Conservation (phyloP, 441 rosid species). For the Corymbia calophylla region DNA sequence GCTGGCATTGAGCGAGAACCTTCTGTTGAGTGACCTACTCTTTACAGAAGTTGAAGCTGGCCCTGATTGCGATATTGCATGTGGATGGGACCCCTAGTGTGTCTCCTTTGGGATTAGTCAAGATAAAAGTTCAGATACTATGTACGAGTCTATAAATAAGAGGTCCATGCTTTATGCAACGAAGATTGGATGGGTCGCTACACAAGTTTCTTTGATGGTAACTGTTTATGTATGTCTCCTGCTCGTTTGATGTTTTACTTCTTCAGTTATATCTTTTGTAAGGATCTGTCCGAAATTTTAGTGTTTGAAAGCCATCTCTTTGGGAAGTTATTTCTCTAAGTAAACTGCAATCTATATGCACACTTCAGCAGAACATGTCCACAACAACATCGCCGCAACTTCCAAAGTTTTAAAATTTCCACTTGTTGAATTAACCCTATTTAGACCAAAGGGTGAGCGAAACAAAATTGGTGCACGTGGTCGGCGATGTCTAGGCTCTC, state of each 20-base stretch:
- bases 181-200: background rate
- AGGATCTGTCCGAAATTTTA: background rate
- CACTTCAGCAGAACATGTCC: background rate
- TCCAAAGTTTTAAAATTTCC: background rate
- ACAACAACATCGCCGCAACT: fast-evolving
- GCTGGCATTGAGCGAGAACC: fast-evolving
- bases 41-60: no score
- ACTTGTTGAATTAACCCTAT: background rate
- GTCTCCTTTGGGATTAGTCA: no score
- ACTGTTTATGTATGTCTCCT: background rate
- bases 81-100: no score
- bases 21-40: no score
- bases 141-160: no score
- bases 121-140: no score
- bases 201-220: fast-evolving
- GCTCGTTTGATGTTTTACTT: background rate
- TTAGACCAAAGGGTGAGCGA: background rate
- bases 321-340: fast-evolving
- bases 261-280: background rate
- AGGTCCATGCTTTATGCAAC: no score
- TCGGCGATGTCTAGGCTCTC: background rate
- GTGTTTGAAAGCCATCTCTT: background rate
- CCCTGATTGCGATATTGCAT: no score
- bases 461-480: background rate
- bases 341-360: fast-evolving